Conservation (phyloP, 2,329 filamentous ascomycete genomes). For the Grosmannia serpens region DNA sequence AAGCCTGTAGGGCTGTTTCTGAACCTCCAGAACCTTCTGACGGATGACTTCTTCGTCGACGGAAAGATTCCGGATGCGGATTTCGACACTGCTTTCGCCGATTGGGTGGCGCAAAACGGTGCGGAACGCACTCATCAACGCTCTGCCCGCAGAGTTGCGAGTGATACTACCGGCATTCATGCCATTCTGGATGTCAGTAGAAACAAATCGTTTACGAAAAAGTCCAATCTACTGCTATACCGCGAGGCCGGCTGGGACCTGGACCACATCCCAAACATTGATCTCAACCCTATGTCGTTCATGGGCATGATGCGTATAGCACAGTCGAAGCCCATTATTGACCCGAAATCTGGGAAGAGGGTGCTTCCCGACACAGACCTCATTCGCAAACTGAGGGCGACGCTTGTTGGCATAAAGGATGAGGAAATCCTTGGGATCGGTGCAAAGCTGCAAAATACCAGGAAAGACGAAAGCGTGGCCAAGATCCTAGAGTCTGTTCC, state of each 20-base stretch:
- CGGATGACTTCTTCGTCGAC: slow-evolving; percentile 16
- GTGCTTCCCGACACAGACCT: slow-evolving; percentile 19
- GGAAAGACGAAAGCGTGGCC: too few species aligned
- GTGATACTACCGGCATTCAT: slow-evolving; percentile 5
- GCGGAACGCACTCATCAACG: not conserved
- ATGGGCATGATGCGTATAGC: slow-evolving; percentile 16
- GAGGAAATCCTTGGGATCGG: not conserved
- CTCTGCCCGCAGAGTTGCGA: not conserved
- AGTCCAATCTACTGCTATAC: slow-evolving; percentile 20
- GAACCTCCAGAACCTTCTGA: slow-evolving; percentile 16
- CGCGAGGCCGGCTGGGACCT: slow-evolving; percentile 22
- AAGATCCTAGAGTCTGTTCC: not conserved
- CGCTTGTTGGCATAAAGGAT: slow-evolving; percentile 10
- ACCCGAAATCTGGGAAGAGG: slow-evolving; percentile 18
- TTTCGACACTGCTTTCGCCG: slow-evolving; percentile 16
- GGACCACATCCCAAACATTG: slow-evolving; percentile 23
- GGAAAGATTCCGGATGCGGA: slow-evolving; percentile 9
- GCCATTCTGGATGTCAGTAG: slow-evolving; percentile 8
- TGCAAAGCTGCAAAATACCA: not conserved
- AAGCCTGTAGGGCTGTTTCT: slow-evolving; percentile 21
- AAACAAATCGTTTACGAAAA: slow-evolving; percentile 22
- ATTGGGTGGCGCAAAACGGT: not conserved
- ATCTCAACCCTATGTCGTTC: slow-evolving; percentile 16
- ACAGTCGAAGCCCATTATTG: slow-evolving; percentile 15
- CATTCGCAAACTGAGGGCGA: slow-evolving; percentile 13